Conservation (phyloP, 2,329 filamentous ascomycete species). For the Diaporthe citrichinensis region DNA sequence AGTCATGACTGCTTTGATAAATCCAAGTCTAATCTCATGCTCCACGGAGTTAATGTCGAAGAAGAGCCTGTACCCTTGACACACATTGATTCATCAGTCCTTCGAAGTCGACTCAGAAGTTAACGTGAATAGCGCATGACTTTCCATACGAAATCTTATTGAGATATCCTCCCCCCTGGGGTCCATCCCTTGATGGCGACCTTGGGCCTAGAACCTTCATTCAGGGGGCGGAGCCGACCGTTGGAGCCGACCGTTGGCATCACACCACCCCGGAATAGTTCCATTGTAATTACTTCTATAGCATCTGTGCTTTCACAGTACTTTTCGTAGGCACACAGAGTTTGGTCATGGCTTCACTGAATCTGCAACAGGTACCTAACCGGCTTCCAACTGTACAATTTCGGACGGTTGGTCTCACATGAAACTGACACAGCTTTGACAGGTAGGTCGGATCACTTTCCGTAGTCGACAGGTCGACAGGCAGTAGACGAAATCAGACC, state of each 20-base stretch:
- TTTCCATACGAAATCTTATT: not conserved
- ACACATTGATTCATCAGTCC: not conserved
- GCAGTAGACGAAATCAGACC: not conserved
- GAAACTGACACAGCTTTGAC: not conserved
- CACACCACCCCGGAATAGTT: too few species aligned
- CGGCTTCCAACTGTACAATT: not conserved
- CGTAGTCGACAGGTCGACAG: not conserved
- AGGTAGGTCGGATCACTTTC: not conserved
- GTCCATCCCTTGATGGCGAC: not conserved
- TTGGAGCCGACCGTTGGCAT: not conserved
- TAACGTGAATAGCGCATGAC: rapidly evolving
- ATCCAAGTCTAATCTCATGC: not conserved
- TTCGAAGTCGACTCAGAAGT: too few species aligned
- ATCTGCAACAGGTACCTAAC: too few species aligned
- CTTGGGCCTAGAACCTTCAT: not conserved
- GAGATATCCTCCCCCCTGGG: not conserved
- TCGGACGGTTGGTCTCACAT: not conserved
- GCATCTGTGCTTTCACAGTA: not conserved
- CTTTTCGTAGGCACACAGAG: not conserved
- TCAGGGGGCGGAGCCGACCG: not conserved
- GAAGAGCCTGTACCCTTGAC: not conserved
- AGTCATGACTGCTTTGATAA: not conserved
- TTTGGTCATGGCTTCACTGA: not conserved
- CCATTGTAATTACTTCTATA: too few species aligned
- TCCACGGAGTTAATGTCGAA: not conserved